Evolutionary conservation across 202 grass and related monocot species (phyloP), one percentile per base, ranked within the genome.

Genomic region (Elaeis oleifera): DNA sequence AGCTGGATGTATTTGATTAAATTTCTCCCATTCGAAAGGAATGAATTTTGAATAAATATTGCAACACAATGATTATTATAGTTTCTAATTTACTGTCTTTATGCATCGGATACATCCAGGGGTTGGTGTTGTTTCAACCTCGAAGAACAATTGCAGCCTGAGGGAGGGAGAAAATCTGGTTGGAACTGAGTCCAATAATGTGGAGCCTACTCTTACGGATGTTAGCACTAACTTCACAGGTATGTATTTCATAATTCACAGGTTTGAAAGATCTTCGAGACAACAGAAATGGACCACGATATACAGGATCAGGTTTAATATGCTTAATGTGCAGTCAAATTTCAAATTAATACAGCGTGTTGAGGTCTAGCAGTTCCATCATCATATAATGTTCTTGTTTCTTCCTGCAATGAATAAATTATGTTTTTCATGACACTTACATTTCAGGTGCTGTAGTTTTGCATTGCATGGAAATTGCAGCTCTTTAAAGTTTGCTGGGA

Each of bases 101-200:
- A 18, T 36, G 17, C 28, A 60, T 44, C 13, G 36, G 9, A 23
- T n/a, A 36, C 5, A 60, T 18, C 25, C 25, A 60, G 58, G 58
- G 25, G 5, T 3, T 0, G 9, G 36, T 32, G 27, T 20, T 60
- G 8, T 31, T 60, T 28, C 27, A 31, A 31, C 5, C 27, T 60
- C 58, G 1, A 28, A 60, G 23, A 18, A 16, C 17, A 60, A 28
- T 60, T 39, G 22, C 65, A 72, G 25, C 11, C 72, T 52, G 18
- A 90, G 87, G 75, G 80, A 78, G 65, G 61, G 50, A 23, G 71
- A 84, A 56, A 77, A 73, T 19, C 1, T 59, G 0, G 64, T 18
- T 23, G 58, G 71, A 44, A 23, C 61, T 78, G 78, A 83, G 65
- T 64, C 13, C 58, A 63, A n/a, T 18, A 59, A 3, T 24, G 39